Conservation (phyloP, 352 stramenopile genomes). For the Globisporangium okanoganense region DNA sequence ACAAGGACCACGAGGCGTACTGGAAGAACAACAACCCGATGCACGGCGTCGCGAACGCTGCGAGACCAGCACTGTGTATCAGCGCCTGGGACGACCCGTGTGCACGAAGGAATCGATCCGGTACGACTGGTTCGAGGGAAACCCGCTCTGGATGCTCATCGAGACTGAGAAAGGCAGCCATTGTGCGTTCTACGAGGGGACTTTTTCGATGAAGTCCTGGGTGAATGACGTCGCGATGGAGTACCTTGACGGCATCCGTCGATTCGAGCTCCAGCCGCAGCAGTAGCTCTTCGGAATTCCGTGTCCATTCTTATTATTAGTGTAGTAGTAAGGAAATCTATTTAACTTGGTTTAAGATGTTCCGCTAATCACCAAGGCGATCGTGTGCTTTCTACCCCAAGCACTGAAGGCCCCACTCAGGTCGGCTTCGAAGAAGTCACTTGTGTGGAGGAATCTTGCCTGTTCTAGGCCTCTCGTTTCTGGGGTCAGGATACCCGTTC, state of each 20-base stretch:
- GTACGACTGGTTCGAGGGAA: constrained; percentile 46
- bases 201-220: constrained; percentile 61
- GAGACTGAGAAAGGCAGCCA: constrained; percentile 56
- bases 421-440: too few species aligned
- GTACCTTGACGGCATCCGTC: constrained; percentile 54
- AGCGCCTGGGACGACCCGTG: constrained; percentile 77
- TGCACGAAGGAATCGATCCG: constrained; percentile 71
- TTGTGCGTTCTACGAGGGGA: constrained; percentile 71
- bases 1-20: constrained; percentile 56
- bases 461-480: too few species aligned
- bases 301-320: too few species aligned
- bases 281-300: too few species aligned
- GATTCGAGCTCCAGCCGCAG: constrained; percentile 18
- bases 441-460: too few species aligned
- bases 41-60: constrained; percentile 44
- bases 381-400: too few species aligned
- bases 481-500: too few species aligned
- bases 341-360: too few species aligned
- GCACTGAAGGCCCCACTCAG: too few species aligned
- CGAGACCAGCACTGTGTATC: constrained; percentile 56
- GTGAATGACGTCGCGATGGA: constrained; percentile 44
- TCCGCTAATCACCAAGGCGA: too few species aligned
- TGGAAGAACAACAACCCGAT: constrained; percentile 79
- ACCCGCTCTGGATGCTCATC: constrained; percentile 50
- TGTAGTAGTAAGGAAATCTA: too few species aligned